Evolutionary conservation across 768 basidiomycete genomes (phyloP), one percentile per base, ranked within the genome.

Genomic region (Pisolithus albus): DNA sequence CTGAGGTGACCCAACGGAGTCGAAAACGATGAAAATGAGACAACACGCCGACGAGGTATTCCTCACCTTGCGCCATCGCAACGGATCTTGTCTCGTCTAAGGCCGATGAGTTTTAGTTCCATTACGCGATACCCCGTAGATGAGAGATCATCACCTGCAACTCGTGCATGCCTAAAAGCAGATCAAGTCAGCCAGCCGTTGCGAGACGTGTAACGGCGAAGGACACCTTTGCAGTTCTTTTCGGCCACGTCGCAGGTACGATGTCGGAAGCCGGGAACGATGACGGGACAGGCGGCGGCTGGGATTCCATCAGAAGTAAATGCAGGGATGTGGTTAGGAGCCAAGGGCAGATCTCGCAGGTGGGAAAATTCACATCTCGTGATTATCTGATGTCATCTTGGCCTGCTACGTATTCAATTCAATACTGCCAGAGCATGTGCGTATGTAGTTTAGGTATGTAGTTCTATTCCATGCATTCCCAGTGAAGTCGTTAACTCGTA

Each of bases 31-130:
- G 32, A 39, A 34, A 45, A 49, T 13, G 2, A 47, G 44, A 21
- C 26, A 21, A 34, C 9, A 19, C 38, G 41, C 42, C 52, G 13
- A 28, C 42, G 32, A 49, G 32, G 45, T 49, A 19, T 38, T 28
- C 47, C 72, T 43, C 60, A 81, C 75, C 75, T 75, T 55, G 67
- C 64, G 23, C 78, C 76, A 61, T 82, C 78, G 64, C 81, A 83
- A 52, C 80, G 76, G 52, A 79, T 75, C 64, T 83, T 83, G 61
- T 83, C 81, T 54, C 77, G 78, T 59, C 81, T 83, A 60, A 52
- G 39, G 46, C 23, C 34, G 47, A 39, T 19, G 38, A 47, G 34
- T 7, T 46, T 62, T 7, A 58, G 36, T 15, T 47, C 42, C 21
- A 11, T n/a, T 10, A 18, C 23, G 4, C 28, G 11, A 28, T 24